These are phyloP conservation scores for Nidularia pulvinata DNA, from an alignment of 768 basidiomycete genomes.

Conservation along the genomic window DNA sequence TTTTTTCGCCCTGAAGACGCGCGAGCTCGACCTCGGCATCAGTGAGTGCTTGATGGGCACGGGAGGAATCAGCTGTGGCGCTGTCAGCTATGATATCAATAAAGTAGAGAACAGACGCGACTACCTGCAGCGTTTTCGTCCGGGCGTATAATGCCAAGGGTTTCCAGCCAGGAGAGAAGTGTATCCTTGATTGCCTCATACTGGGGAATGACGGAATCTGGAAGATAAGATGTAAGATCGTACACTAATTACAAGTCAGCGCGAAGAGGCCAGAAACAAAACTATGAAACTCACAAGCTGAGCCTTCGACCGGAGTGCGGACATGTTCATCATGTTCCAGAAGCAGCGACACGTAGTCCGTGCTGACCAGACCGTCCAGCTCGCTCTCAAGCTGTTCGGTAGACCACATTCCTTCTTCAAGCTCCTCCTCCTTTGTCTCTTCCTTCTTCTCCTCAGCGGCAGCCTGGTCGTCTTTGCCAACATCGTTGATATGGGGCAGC, in stretches of 20 bases:
- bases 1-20: slow-evolving; percentile 47
- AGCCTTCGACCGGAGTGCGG: slow-evolving; percentile 41
- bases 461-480: slow-evolving; percentile 46
- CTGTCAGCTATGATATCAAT: not conserved
- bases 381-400: slow-evolving; percentile 56
- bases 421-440: slow-evolving; percentile 33
- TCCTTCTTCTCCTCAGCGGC: slow-evolving; percentile 20
- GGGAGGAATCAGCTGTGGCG: slow-evolving; percentile 47
- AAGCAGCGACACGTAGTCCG: slow-evolving; percentile 75
- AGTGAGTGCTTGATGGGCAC: slow-evolving; percentile 59
- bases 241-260: slow-evolving; percentile 54
- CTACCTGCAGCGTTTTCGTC: slow-evolving; percentile 39
- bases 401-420: slow-evolving; percentile 64
- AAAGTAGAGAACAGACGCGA: not conserved
- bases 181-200: slow-evolving; percentile 69
- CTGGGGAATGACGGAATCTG: slow-evolving; percentile 72
- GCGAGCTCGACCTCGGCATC: slow-evolving; percentile 65
- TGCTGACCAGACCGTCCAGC: slow-evolving; percentile 53
- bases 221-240: slow-evolving; percentile 80
- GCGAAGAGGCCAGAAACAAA: not conserved
- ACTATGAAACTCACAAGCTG: slow-evolving; percentile 44
- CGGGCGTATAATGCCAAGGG: slow-evolving; percentile 55
- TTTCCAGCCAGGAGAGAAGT: slow-evolving; percentile 61
- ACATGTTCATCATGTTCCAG: slow-evolving; percentile 77
- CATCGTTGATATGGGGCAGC: slow-evolving; percentile 72